These are phyloP conservation scores for Vaccinium vitisidaea DNA, from an alignment of 148 eudicot genomes.

Conservation along the genomic window DNA sequence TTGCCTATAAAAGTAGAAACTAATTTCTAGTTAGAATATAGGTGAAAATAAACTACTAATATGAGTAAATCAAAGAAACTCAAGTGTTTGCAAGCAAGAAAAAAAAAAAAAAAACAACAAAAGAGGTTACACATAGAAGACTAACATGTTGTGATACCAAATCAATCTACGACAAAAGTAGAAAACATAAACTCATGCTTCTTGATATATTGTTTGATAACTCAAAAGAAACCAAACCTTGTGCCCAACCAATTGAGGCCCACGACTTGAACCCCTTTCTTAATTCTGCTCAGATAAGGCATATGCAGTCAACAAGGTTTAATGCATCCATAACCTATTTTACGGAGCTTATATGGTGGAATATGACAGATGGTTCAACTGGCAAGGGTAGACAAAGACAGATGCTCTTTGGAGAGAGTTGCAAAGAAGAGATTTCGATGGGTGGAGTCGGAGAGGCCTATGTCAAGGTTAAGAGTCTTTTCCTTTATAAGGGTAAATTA, in stretches of 20 bases:
- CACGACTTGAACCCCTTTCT: neutral
- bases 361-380: neutral
- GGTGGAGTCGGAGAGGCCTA: neutral
- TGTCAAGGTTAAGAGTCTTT: too few relatives aligned
- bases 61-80: neutral
- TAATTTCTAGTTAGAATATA: neutral
- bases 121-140: neutral
- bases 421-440: neutral
- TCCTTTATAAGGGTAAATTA: too few relatives aligned
- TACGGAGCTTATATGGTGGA: neutral
- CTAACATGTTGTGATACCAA: neutral
- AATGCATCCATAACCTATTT: neutral
- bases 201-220: neutral
- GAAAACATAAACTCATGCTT: neutral
- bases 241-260: neutral
- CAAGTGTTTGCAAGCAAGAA: neutral
- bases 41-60: neutral
- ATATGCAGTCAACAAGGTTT: neutral
- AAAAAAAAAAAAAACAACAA: neutral
- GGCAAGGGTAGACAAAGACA: neutral
- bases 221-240: neutral
- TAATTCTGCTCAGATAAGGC: neutral
- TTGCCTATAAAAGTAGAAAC: slow-evolving; percentile 45
- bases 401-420: neutral
- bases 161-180: neutral